Base-by-base conservation (phyloP, 2,329 filamentous ascomycete genomes). In the Fusarium falciforme region DNA sequence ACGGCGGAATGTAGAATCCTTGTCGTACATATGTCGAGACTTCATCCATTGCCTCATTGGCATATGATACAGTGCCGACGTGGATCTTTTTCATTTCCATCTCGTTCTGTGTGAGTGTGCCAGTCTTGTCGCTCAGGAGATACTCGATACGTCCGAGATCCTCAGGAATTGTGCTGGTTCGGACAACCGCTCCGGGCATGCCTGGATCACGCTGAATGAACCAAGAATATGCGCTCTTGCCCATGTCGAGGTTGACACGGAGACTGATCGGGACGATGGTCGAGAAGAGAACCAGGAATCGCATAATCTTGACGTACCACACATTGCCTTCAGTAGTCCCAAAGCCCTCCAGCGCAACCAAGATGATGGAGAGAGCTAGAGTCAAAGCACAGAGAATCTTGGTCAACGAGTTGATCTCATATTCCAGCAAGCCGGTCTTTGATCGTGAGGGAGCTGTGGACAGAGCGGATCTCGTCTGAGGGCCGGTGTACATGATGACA, bases 21-120 rank as follows among this genome's bases (percentile, higher is more conserved):
- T 98, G 95, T 72, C 89, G 91, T 60, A 99, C 89, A 80, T 98
- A 98, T 0, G 93, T 89, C 14, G 91, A 86, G 14, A 99, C 96
- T 84, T 99, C 97, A 76, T 98, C 96, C 96, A 99, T 99, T 11
- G 96, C 96, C 80, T 99, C 96, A 77, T 98, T 98, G 36, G 96
- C 96, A 79, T 99, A 99, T 1, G 96, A 98, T 2, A 98, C 96
- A 11, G 96, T 99, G 11, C 97, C 96, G 62, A 99, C 94, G 79
- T 99, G 97, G 7, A 99, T 96, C 84, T 99, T 99, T 81, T 97
- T 98, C 89, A 99, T 93, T 80, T 98, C 96, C 95, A 98, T 98
- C 79, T 98, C 94, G 79, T 99, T 99, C 77, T 98, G 95, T 0
- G 96, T 99, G 68, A 99, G 83, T 2, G 96, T 99, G n/a, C 96